phyloP scores from a whole-genome alignment of 2,329 filamentous ascomycete species.

The Fusarium penzigii region DNA sequence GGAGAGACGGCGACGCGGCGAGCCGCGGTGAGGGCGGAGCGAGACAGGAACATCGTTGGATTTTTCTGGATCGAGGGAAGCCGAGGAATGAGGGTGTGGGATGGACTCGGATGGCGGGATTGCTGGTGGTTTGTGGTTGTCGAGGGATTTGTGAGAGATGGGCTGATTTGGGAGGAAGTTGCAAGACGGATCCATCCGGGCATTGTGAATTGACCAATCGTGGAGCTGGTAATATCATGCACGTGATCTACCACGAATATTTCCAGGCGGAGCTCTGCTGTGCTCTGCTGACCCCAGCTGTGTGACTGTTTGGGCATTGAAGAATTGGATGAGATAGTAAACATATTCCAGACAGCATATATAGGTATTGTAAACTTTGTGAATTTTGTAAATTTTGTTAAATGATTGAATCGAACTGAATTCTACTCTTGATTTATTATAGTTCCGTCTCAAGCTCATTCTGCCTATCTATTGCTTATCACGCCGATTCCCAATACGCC shows the following conservation, averaged over 20 bases:
- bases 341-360: too few relatives aligned
- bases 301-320: constrained; percentile 7
- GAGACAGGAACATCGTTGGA: constrained; percentile 60
- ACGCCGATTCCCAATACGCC: too few relatives aligned
- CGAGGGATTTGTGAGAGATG: constrained; percentile 51
- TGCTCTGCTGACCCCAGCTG: not conserved
- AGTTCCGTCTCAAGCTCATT: too few relatives aligned
- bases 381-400: too few relatives aligned
- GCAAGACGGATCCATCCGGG: constrained; percentile 32
- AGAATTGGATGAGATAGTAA: too few relatives aligned
- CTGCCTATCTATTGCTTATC: too few relatives aligned
- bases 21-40: constrained; percentile 60
- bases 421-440: too few relatives aligned
- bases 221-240: constrained; percentile 17
- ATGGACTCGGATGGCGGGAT: constrained; percentile 19
- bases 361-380: too few relatives aligned
- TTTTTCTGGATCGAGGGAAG: constrained; percentile 22
- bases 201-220: constrained; percentile 39
- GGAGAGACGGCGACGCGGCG: constrained; percentile 58
- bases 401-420: too few relatives aligned
- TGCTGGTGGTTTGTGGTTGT: constrained; percentile 29
- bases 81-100: constrained; percentile 21
- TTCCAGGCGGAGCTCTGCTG: constrained; percentile 1
- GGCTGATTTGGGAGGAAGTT: constrained; percentile 45
- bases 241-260: constrained; percentile 33